These are phyloP conservation scores for Trichothecium roseum DNA, from an alignment of 2,329 filamentous ascomycete species.

Conservation along the genomic window DNA sequence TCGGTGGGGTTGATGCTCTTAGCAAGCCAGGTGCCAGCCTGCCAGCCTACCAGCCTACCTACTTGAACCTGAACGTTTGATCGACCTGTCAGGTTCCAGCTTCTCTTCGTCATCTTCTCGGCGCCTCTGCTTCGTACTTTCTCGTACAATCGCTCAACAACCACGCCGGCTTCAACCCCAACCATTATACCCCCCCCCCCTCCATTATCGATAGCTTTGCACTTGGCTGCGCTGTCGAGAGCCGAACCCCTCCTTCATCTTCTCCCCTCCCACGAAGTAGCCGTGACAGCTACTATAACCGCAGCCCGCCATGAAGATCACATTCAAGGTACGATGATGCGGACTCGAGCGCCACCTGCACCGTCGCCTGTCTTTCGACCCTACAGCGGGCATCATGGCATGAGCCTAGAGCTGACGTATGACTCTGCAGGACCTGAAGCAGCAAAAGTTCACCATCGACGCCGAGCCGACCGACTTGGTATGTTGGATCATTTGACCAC, in stretches of 20 bases:
- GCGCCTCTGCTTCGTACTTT: too few species aligned
- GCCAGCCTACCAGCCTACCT: too few species aligned
- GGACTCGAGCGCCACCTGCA: background rate
- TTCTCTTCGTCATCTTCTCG: too few species aligned
- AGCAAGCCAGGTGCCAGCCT: too few species aligned
- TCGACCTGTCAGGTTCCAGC: too few species aligned
- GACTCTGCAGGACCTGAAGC: constrained; percentile 74
- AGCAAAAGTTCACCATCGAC: constrained; percentile 96
- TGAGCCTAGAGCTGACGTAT: background rate
- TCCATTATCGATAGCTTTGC: too few species aligned
- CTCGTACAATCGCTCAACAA: too few species aligned
- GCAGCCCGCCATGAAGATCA: constrained; percentile 54
- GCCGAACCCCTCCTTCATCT: background rate
- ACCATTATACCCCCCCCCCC: too few species aligned
- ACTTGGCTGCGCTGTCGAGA: too few species aligned
- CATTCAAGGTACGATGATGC: constrained; percentile 45
- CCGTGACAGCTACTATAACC: constrained; percentile 16
- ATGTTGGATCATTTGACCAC: constrained; percentile 31
- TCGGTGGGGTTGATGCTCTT: too few species aligned
- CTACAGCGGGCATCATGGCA: background rate
- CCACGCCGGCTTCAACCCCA: too few species aligned
- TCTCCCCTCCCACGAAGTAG: background rate
- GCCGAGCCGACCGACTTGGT: constrained; percentile 88
- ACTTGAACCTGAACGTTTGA: too few species aligned
- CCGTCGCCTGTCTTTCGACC: background rate